These are phyloP conservation scores for Talaromyces sp. DNA, from an alignment of 2,329 filamentous ascomycete species.

Conservation along the genomic window DNA sequence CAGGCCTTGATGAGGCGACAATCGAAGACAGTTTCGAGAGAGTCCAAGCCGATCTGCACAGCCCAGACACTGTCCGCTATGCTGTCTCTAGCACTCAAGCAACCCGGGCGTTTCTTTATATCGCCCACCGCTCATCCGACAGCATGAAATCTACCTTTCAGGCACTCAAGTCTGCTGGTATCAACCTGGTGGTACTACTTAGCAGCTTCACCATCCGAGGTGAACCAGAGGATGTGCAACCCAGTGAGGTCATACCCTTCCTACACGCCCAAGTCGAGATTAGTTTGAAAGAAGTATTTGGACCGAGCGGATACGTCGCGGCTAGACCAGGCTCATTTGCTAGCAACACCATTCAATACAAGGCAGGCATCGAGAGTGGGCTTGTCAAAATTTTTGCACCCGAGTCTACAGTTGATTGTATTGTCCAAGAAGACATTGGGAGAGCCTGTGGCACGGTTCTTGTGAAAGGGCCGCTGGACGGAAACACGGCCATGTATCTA, in stretches of 20 bases:
- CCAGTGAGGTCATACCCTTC: background rate
- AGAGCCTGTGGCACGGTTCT: background rate
- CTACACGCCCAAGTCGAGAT: background rate
- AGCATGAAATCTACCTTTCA: slow-evolving; percentile 40
- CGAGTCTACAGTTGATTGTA: background rate
- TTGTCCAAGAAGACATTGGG: background rate
- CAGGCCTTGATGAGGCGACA: background rate
- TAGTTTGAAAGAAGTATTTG: background rate
- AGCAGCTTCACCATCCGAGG: slow-evolving; percentile 25
- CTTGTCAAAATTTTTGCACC: background rate
- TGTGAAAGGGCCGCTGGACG: background rate
- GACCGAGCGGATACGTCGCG: background rate
- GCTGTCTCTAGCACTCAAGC: background rate
- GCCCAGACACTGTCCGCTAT: background rate
- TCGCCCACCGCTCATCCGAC: slow-evolving; percentile 32
- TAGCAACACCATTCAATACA: background rate
- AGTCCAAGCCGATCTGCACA: background rate
- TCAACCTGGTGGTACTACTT: slow-evolving; percentile 48
- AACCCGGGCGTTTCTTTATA: slow-evolving; percentile 48
- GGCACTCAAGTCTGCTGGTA: slow-evolving; percentile 46
- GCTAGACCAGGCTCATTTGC: background rate
- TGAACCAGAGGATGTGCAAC: background rate
- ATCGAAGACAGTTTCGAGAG: background rate
- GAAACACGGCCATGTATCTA: slow-evolving; percentile 33
- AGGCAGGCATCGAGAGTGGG: background rate